These are phyloP conservation scores for Mortierella alpina DNA, from an alignment of 192 early-diverging fungal species.

Conservation along the genomic window DNA sequence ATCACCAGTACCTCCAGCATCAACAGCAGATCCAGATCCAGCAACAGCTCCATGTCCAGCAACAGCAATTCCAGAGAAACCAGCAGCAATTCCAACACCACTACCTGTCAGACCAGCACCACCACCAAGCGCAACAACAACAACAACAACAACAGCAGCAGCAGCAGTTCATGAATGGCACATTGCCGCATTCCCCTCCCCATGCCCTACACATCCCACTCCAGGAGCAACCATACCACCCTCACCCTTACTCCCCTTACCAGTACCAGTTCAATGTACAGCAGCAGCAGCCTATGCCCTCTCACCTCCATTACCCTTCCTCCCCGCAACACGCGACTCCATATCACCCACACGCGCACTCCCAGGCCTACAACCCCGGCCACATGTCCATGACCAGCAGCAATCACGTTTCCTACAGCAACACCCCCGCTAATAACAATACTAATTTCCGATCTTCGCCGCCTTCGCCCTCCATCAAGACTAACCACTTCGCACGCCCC, in stretches of 20 bases:
- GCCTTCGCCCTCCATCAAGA: not conserved
- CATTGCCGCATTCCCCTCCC: not conserved
- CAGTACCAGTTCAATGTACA: conserved; percentile 16
- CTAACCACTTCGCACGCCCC: not conserved
- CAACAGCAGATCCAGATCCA: conserved; percentile 12
- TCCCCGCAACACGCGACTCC: not conserved
- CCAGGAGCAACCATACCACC: not conserved
- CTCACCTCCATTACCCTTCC: conserved; percentile 3
- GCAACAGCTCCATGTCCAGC: conserved; percentile 9
- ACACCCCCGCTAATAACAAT: not conserved
- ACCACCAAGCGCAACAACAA: conserved; percentile 4
- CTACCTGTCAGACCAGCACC: conserved; percentile 13
- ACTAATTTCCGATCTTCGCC: not conserved
- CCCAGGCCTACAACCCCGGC: not conserved
- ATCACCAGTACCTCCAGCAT: not conserved
- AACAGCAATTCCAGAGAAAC: conserved; percentile 17
- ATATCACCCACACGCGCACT: not conserved
- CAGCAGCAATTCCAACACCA: conserved; percentile 20
- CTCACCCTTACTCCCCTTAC: not conserved
- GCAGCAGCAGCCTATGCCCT: conserved; percentile 2
- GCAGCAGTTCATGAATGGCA: conserved; percentile 20
- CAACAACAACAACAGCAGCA: conserved; percentile 7
- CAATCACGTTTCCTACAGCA: not conserved
- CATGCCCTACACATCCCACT: conserved; percentile 1
- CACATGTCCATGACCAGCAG: conserved; percentile 9